Evolutionary conservation across 225 moss, liverwort and hornwort genomes (phyloP).

Genomic region (Climacium dendroides): DNA sequence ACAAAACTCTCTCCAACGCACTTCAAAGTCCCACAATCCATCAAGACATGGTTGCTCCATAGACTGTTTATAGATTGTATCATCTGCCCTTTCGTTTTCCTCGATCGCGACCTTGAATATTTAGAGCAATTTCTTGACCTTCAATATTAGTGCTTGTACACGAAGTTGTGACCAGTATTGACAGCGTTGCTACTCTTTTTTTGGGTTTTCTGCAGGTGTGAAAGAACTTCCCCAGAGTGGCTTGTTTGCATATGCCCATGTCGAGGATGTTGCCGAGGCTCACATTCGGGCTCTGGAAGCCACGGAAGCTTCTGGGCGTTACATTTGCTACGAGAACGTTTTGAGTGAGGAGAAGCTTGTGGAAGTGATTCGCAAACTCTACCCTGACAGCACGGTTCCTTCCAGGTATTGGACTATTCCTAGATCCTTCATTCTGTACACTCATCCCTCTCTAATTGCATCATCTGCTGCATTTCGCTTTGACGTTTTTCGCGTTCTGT

Average conservation of each 20-base stretch:
- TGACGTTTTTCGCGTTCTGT: neutral
- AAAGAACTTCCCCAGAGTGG: slow-evolving; percentile 39
- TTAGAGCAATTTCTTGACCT: neutral
- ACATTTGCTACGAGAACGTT: slow-evolving; percentile 50
- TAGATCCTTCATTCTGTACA: neutral
- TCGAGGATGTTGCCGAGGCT: slow-evolving; percentile 73
- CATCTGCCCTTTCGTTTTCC: neutral
- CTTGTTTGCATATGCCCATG: slow-evolving; percentile 72
- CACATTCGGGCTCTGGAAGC: slow-evolving; percentile 67
- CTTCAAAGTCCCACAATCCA: neutral
- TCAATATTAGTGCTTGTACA: too few relatives aligned
- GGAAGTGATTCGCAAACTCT: slow-evolving; percentile 35
- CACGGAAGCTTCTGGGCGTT: slow-evolving; percentile 63
- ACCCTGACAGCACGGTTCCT: slow-evolving; percentile 28
- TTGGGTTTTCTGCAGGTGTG: neutral
- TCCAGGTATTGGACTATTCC: slow-evolving; percentile 9
- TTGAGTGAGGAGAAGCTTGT: slow-evolving; percentile 38
- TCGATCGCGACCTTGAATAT: too few relatives aligned
- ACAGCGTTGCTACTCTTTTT: neutral
- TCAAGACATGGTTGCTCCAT: neutral
- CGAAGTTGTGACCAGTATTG: neutral
- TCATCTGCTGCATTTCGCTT: neutral
- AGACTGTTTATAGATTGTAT: neutral
- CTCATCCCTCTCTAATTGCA: neutral
- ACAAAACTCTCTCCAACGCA: neutral